phyloP scores from a whole-genome alignment of 345 rosid species.

The rapeseed (Brassica napus) region Da-Ae NC_063446.1:3022501-3023000 shows the following conservation, averaged over 20 bases:
- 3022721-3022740: background rate
- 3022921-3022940: slow-evolving; percentile 40
- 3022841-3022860: slow-evolving; percentile 40
- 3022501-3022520: no score
- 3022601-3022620: no score
- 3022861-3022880: slow-evolving; percentile 27
- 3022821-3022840: slow-evolving; percentile 37
- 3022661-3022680: no score
- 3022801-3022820: slow-evolving; percentile 36
- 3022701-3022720: no score
- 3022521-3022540: no score
- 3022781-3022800: background rate
- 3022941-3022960: slow-evolving; percentile 47
- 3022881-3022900: slow-evolving; percentile 40
- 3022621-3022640: no score
- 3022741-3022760: background rate
- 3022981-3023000: slow-evolving; percentile 21
- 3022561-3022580: no score
- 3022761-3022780: slow-evolving; percentile 3
- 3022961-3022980: slow-evolving; percentile 29
- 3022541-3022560: no score
- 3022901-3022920: slow-evolving; percentile 39
- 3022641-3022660: no score
- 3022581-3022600: no score
- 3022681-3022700: no score